phyloP scores from a whole-genome alignment of 495 filamentous ascomycete genomes.

The Staphylotrichum tortipilum region DNA sequence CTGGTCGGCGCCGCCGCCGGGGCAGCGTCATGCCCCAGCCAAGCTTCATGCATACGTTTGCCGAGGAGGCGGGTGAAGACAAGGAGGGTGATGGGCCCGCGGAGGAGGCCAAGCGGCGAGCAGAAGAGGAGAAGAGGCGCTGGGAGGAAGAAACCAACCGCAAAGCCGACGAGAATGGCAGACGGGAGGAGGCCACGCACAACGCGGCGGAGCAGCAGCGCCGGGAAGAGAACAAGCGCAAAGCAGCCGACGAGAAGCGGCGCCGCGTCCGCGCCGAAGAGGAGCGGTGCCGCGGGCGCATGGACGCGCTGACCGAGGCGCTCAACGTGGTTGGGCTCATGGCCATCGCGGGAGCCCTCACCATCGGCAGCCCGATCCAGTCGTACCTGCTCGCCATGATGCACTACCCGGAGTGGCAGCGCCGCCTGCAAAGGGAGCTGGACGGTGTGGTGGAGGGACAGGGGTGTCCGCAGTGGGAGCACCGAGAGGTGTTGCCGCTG shows the following conservation, averaged over 20 bases:
- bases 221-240: too few relatives aligned
- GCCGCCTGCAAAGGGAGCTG: conserved; percentile 46
- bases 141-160: too few relatives aligned
- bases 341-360: conserved; percentile 41
- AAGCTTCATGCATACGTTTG: conserved; percentile 39
- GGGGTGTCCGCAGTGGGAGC: conserved; percentile 42
- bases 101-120: conserved; percentile 9
- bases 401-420: conserved; percentile 49
- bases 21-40: too few relatives aligned
- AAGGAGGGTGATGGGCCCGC: conserved; percentile 9
- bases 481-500: conserved; percentile 36
- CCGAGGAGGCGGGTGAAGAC: conserved; percentile 16
- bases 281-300: too few relatives aligned
- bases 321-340: conserved; percentile 39
- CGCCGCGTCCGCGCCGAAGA: too few relatives aligned
- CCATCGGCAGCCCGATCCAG: conserved; percentile 46
- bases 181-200: too few relatives aligned
- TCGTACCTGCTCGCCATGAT: conserved; percentile 52
- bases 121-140: conserved; percentile 10
- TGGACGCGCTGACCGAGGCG: conserved; percentile 30
- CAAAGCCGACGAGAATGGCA: too few relatives aligned
- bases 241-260: conserved; percentile 2
- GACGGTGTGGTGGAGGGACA: conserved; percentile 40
- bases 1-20: too few relatives aligned
- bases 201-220: too few relatives aligned